These are phyloP conservation scores for Isatis lusitanica DNA, from an alignment of 441 rosid species.

Conservation along the genomic window DNA sequence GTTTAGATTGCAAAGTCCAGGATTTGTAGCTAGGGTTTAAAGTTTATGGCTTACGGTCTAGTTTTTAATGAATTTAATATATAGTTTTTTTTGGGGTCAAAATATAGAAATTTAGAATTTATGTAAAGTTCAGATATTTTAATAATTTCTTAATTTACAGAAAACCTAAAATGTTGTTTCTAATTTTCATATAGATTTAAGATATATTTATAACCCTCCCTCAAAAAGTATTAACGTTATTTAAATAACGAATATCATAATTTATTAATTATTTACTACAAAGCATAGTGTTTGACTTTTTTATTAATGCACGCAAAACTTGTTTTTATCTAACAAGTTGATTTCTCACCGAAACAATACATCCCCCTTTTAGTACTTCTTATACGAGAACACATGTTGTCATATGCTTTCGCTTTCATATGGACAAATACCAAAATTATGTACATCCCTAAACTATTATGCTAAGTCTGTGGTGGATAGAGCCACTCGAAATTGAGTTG, in stretches of 20 bases:
- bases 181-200: neutral
- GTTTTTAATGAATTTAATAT: neutral
- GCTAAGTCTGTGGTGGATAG: neutral
- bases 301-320: neutral
- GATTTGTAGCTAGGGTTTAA: neutral
- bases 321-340: slow-evolving; percentile 20
- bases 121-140: neutral
- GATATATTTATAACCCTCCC: neutral
- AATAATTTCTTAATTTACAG: neutral
- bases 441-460: neutral
- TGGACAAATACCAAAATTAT: neutral
- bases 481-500: neutral
- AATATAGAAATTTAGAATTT: neutral
- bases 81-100: neutral
- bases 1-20: neutral
- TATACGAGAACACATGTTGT: neutral
- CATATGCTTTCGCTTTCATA: slow-evolving; percentile 1
- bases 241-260: neutral
- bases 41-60: neutral
- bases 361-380: neutral
- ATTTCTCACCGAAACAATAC: slow-evolving; percentile 1
- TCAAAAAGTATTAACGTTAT: neutral
- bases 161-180: neutral
- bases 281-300: neutral
- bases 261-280: neutral